Conservation (phyloP, 257 asterid genomes). For the Rauvolfia tetraphylla region DNA sequence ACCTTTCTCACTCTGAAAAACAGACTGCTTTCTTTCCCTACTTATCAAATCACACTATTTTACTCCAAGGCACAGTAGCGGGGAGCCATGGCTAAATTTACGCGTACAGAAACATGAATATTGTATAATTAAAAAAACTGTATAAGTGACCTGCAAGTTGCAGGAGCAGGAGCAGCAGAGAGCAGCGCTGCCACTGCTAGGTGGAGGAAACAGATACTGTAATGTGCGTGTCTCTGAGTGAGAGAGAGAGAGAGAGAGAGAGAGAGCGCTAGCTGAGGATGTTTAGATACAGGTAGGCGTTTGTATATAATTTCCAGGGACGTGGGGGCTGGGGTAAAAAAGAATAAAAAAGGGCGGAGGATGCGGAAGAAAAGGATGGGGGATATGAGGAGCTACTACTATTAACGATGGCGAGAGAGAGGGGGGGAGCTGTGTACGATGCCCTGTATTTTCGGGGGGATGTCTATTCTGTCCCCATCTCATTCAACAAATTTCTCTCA, state of each 20-base stretch:
- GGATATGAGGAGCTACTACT: neutral
- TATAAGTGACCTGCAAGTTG: conserved; percentile 47
- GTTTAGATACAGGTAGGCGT: conserved; percentile 22
- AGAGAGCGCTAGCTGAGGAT: neutral
- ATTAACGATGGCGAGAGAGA: neutral
- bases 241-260: conserved; percentile 7
- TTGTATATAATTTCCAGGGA: conserved; percentile 27
- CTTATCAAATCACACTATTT: conserved; percentile 38
- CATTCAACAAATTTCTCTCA: conserved; percentile 66
- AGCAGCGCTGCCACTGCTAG: conserved; percentile 69
- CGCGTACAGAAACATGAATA: conserved; percentile 17
- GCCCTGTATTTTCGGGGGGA: conserved; percentile 95
- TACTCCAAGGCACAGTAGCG: neutral
- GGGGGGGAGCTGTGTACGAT: conserved; percentile 30
- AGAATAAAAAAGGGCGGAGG: neutral
- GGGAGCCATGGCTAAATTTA: conserved; percentile 3
- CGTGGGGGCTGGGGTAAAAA: neutral
- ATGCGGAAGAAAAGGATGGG: conserved; percentile 1
- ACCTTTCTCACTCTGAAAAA: conserved; percentile 47
- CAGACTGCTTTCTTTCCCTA: conserved; percentile 15
- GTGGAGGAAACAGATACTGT: conserved; percentile 48
- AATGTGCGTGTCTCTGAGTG: conserved; percentile 23
- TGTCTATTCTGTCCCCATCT: conserved; percentile 84
- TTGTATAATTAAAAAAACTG: neutral
- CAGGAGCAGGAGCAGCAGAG: conserved; percentile 52